Base-by-base conservation (phyloP, 208 protist genomes). In the Acanthamoeba sp. region DNA sequence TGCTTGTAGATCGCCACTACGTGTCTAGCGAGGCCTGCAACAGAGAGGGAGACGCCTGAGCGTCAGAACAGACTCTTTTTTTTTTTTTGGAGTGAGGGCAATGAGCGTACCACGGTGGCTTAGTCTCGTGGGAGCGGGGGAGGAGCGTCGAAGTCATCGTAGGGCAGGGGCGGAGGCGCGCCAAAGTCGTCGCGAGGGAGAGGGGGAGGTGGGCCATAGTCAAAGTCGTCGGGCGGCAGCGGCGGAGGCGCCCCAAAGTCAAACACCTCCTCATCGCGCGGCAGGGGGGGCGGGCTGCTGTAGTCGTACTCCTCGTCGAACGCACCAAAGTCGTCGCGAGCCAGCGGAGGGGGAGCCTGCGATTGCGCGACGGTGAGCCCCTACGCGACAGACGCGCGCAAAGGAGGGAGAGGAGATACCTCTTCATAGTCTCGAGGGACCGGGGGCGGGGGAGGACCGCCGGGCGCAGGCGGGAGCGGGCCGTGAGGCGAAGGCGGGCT, bases 111-210 rank as follows among this genome's bases (percentile, higher is more conserved):
- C 50, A 16, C 45, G 50, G 50, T 12, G 16, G 18, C 50, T 57
- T 66, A 85, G 76, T 85, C 76, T 85, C 76, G 76, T 85, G 76
- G 76, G 32, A 85, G 76, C 76, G 76, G 76, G 1, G 76, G 76
- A 29, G 76, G 76, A 32, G 45, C 45, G 32, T 85, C 76, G 40
- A 42, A 85, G 45, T 85, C 36, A 36, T 85, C 36, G 76, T 24
- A 27, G 76, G 14, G 34, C 27, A 73, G 64, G 18, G 64, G 64
- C 29, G 64, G 64, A 1, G 64, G 64, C 12, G 64, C 64, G 38
- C 38, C 69, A 42, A 36, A 50, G 40, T 85, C 76, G 76, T 85
- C 76, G 36, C 76, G 36, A 22, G 76, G 76, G 42, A 85, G 76
- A 1, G 76, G 76, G 16, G 76, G 76, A 18, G 76, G 76, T 7